Evolutionary conservation across 116 monocot genomes (phyloP).

Genomic region (Trichopus zeylanicus): DNA sequence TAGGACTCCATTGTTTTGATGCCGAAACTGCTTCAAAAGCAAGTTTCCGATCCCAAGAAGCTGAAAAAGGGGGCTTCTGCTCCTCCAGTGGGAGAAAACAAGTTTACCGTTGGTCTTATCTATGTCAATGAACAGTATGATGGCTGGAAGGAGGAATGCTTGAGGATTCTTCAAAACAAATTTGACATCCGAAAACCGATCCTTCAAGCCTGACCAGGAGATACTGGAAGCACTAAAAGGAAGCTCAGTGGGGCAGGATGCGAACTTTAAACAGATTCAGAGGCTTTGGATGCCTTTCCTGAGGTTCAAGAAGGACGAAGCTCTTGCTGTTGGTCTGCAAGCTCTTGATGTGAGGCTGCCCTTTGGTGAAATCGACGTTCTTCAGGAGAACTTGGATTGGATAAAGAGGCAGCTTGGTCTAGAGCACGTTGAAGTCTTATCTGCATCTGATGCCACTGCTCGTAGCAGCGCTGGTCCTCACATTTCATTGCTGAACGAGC

Average conservation of each 20-base stretch:
- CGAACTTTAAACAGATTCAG: constrained; percentile 63
- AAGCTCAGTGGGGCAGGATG: constrained; percentile 37
- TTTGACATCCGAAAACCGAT: constrained; percentile 27
- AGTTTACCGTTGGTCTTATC: constrained; percentile 45
- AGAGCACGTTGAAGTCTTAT: constrained; percentile 54
- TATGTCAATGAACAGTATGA: constrained; percentile 84
- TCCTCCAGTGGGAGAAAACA: constrained; percentile 25
- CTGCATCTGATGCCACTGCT: constrained; percentile 23
- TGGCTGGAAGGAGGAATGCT: constrained; percentile 75
- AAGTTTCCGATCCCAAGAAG: constrained; percentile 76
- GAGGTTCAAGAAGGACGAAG: constrained; percentile 78
- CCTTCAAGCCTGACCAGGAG: constrained; percentile 58
- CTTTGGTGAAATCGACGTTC: constrained; percentile 75
- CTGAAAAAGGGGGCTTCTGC: constrained; percentile 39
- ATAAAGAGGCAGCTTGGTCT: constrained; percentile 77
- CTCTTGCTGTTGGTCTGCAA: constrained; percentile 45
- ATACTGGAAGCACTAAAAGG: constrained; percentile 52
- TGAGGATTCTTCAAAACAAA: constrained; percentile 52
- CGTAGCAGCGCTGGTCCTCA: constrained; percentile 34
- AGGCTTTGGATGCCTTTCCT: constrained; percentile 84
- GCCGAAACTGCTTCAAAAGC: constrained; percentile 76
- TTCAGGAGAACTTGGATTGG: constrained; percentile 58
- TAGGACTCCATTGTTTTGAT: constrained; percentile 73
- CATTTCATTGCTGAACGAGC: constrained; percentile 30
- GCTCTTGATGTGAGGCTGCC: constrained; percentile 80